These are phyloP conservation scores for Botrytis tulipae DNA, from an alignment of 2,329 filamentous ascomycete species.

Conservation along the genomic window DNA sequence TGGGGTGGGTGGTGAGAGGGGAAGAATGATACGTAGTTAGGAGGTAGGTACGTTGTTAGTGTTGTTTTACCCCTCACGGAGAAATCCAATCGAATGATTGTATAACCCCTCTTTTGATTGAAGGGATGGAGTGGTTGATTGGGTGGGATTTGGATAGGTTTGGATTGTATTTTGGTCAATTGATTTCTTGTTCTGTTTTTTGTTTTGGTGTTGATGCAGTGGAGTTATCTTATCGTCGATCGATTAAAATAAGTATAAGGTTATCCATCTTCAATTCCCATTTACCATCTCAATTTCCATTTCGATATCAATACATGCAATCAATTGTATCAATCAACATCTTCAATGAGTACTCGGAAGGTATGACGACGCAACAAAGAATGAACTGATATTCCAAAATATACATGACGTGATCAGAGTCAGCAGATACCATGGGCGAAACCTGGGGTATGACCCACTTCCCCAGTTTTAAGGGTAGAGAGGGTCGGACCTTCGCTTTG, in stretches of 20 bases:
- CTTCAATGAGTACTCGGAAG: too few species aligned
- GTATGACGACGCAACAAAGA: not conserved
- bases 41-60: not conserved
- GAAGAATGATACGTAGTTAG: not conserved
- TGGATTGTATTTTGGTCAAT: not conserved
- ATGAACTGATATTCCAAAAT: not conserved
- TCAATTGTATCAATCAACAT: not conserved
- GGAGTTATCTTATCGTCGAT: not conserved
- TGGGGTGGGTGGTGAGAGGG: not conserved
- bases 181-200: not conserved
- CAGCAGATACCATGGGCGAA: slow-evolving; percentile 6
- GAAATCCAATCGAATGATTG: not conserved
- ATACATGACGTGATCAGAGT: slow-evolving; percentile 1
- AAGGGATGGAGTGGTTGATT: not conserved
- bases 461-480: slow-evolving; percentile 1
- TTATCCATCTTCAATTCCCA: not conserved
- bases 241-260: not conserved
- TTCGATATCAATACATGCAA: too few species aligned
- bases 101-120: not conserved
- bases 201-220: too few species aligned
- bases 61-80: slow-evolving; percentile 7
- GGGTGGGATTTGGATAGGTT: not conserved
- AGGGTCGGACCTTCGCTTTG: not conserved
- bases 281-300: not conserved
- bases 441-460: slow-evolving; percentile 18